Conservation (phyloP, 495 filamentous ascomycete species). For the Recurvomyces mirabilis region DNA sequence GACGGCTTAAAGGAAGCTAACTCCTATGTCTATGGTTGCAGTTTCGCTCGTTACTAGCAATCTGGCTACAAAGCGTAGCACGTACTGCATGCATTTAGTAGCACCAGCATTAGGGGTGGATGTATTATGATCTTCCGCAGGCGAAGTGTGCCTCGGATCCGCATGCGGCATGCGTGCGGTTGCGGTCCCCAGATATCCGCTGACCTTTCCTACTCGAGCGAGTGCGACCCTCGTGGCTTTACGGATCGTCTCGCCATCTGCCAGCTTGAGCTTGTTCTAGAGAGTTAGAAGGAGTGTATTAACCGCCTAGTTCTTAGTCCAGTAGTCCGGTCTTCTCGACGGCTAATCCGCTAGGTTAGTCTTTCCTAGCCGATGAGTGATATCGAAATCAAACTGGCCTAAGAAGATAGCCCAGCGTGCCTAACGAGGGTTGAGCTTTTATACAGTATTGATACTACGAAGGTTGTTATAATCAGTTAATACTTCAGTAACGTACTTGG, state of each 20-base stretch:
- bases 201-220: not conserved
- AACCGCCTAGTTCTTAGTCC: not conserved
- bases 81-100: too few species aligned
- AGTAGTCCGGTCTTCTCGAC: not conserved
- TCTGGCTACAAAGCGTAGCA: too few species aligned
- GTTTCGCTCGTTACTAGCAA: too few species aligned
- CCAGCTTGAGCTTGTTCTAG: not conserved
- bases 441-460: slow-evolving; percentile 4
- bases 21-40: too few species aligned
- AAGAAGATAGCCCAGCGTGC: slow-evolving; percentile 23
- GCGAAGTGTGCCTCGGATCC: too few species aligned
- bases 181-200: too few species aligned
- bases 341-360: not conserved
- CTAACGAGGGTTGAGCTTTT: slow-evolving; percentile 23
- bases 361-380: slow-evolving; percentile 14
- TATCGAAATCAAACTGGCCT: slow-evolving; percentile 26
- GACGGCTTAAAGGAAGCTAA: too few species aligned
- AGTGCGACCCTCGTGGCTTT: not conserved
- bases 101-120: too few species aligned
- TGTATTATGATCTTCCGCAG: too few species aligned
- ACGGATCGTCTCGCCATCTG: not conserved
- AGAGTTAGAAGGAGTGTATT: not conserved
- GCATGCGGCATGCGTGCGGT: too few species aligned
- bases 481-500: slow-evolving; percentile 1
- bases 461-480: slow-evolving; percentile 18